These are phyloP conservation scores for Solanum peruvianum DNA, from an alignment of 257 asterid genomes.

Conservation along the genomic window DNA sequence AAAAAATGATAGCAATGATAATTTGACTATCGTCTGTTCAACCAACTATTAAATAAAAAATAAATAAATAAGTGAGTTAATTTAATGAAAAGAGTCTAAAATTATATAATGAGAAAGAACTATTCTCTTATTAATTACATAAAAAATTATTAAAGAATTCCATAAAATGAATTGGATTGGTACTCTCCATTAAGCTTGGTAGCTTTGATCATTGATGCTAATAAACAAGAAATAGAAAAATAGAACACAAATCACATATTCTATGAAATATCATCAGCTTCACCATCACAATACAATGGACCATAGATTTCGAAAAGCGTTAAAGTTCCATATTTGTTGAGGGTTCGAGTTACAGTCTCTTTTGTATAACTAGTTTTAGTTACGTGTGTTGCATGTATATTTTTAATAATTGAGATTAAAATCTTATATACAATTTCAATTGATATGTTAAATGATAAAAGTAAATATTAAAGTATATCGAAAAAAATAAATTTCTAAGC, in stretches of 20 bases:
- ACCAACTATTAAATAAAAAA: neutral
- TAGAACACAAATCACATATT: neutral
- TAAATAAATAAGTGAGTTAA: neutral
- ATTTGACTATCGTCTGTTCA: neutral
- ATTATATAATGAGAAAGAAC: neutral
- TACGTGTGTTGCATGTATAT: too few relatives aligned
- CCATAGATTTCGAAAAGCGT: neutral
- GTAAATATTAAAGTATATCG: too few relatives aligned
- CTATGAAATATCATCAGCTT: neutral
- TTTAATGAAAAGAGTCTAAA: neutral
- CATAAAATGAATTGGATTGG: neutral
- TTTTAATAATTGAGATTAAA: too few relatives aligned
- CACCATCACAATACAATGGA: neutral
- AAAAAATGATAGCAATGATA: neutral
- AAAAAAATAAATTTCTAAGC: too few relatives aligned
- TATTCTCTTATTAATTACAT: neutral
- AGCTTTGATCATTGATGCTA: neutral
- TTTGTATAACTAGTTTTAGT: neutral
- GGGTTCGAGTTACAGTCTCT: neutral
- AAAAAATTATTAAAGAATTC: neutral
- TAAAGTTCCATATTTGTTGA: neutral
- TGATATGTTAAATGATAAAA: too few relatives aligned
- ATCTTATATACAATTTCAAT: too few relatives aligned
- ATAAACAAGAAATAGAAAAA: neutral
- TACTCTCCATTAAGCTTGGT: neutral